Evolutionary conservation across 164 flowering plant species (phyloP).

Genomic region (Cinnamomum chago): DNA sequence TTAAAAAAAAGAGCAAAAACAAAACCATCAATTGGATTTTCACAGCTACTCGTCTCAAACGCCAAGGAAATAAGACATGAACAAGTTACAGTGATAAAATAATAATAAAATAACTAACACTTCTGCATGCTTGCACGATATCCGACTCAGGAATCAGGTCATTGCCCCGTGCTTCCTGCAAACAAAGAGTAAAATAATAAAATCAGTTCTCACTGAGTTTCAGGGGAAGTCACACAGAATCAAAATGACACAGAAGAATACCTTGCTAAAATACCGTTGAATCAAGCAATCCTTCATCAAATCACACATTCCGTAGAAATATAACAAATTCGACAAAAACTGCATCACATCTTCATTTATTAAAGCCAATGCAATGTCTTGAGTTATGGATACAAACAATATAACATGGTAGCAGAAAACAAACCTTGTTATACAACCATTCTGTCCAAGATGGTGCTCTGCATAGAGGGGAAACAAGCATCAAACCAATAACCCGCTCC

Average conservation of each 20-base stretch:
- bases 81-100: too few species aligned
- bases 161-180: conserved; percentile 76
- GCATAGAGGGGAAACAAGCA: conserved; percentile 72
- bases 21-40: too few species aligned
- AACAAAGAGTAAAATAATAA: not conserved
- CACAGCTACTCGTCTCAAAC: too few species aligned
- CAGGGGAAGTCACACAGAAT: not conserved
- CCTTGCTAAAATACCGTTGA: conserved; percentile 87
- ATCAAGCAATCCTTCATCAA: conserved; percentile 70
- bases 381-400: not conserved
- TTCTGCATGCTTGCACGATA: conserved; percentile 77
- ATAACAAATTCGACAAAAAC: conserved; percentile 79
- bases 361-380: not conserved
- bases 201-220: not conserved
- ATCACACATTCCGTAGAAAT: conserved; percentile 86
- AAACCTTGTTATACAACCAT: conserved; percentile 69
- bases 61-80: too few species aligned
- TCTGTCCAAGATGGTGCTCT: conserved; percentile 71
- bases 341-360: conserved; percentile 21
- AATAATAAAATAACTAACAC: conserved; percentile 39
- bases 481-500: conserved; percentile 63
- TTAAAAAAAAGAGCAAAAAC: too few species aligned
- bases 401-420: not conserved
- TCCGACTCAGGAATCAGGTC: conserved; percentile 72
- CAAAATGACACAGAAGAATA: conserved; percentile 13